Conservation (phyloP, 371 early-diverging fungal species). For the Mucor mucedo region DNA sequence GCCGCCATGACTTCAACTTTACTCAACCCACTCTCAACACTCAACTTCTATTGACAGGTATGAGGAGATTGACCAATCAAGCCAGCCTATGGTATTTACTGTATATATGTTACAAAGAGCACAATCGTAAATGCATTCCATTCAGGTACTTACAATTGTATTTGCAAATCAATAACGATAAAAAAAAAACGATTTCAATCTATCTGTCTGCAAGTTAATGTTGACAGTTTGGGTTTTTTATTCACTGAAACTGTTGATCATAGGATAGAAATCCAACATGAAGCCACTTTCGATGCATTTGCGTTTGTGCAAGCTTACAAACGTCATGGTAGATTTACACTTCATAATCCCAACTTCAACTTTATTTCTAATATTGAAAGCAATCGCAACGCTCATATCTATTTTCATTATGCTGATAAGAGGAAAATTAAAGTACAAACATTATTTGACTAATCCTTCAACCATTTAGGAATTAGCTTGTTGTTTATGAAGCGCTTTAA, state of each 20-base stretch:
- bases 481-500: no score
- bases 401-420: constrained; percentile 52
- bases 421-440: constrained; percentile 40
- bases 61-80: constrained; percentile 73
- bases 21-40: constrained; percentile 38
- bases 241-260: constrained; percentile 31
- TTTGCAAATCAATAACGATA: constrained; percentile 45
- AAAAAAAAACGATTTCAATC: constrained; percentile 40
- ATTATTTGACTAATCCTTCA: constrained; percentile 27
- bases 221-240: constrained; percentile 73
- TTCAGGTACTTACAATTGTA: constrained; percentile 57
- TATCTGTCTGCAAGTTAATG: constrained; percentile 71
- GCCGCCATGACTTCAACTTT: background rate
- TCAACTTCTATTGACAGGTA: constrained; percentile 65
- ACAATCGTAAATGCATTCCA: constrained; percentile 39
- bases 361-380: constrained; percentile 71
- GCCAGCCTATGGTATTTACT: constrained; percentile 53
- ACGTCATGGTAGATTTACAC: constrained; percentile 24
- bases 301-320: constrained; percentile 67
- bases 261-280: constrained; percentile 46
- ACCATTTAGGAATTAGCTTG: no score
- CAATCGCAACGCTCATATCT: constrained; percentile 72
- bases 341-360: constrained; percentile 5
- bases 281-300: constrained; percentile 72
- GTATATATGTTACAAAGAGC: constrained; percentile 43